phyloP scores from a whole-genome alignment of 352 stramenopile species.

The Pythium periplocum region DNA sequence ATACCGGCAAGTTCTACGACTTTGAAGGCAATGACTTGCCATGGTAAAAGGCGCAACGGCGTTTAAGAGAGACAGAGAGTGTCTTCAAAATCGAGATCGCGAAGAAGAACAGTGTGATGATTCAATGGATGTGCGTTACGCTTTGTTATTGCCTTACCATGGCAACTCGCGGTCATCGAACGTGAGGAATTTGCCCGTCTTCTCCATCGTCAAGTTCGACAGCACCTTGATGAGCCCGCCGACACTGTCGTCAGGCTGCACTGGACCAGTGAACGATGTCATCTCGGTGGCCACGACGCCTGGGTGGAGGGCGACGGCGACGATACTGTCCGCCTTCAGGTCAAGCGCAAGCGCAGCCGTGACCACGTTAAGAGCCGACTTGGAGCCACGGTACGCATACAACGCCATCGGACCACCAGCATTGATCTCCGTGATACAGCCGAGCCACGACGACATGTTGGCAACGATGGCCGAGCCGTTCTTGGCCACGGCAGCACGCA shows the following conservation, averaged over 20 bases:
- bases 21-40: constrained; percentile 31
- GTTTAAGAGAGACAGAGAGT: too few species aligned
- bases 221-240: constrained; percentile 26
- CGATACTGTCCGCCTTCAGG: constrained; percentile 36
- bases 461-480: constrained; percentile 7
- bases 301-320: constrained; percentile 33
- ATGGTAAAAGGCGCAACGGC: constrained; percentile 23
- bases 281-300: constrained; percentile 54
- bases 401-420: constrained; percentile 15
- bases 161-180: constrained; percentile 31
- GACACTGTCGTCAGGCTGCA: constrained; percentile 27
- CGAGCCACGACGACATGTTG: constrained; percentile 39
- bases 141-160: constrained; percentile 23
- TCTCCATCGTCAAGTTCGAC: constrained; percentile 18
- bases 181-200: constrained; percentile 46
- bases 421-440: constrained; percentile 40
- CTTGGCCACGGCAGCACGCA: constrained; percentile 21
- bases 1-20: constrained; percentile 47
- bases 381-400: constrained; percentile 68
- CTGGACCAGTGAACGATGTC: constrained; percentile 19
- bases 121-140: too few species aligned
- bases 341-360: constrained; percentile 36
- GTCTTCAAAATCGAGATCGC: too few species aligned
- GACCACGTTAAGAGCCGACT: constrained; percentile 66
- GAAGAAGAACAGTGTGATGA: too few species aligned